These are phyloP conservation scores for Colletotrichum cuscutae DNA, from an alignment of 2,329 filamentous ascomycete species.

Conservation along the genomic window DNA sequence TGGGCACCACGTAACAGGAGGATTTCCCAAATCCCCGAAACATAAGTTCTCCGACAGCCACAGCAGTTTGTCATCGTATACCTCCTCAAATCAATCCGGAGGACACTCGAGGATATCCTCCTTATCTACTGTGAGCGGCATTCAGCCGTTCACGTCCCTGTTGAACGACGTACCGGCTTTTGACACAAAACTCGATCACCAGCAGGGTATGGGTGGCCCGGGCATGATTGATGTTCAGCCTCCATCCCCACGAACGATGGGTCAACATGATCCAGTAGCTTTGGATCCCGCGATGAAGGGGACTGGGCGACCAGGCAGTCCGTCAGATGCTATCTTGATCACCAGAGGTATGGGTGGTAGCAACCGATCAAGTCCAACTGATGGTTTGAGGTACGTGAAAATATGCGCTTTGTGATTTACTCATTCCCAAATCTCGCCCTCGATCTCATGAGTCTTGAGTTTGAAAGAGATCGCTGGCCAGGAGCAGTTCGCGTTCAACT, in stretches of 20 bases:
- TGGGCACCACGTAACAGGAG: conserved; percentile 32
- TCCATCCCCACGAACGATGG: conserved; percentile 38
- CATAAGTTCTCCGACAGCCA: conserved; percentile 62
- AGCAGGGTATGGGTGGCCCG: conserved; percentile 31
- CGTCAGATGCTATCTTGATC: conserved; percentile 42
- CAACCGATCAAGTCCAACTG: conserved; percentile 35
- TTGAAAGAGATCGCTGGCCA: neutral
- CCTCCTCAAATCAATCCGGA: conserved; percentile 56
- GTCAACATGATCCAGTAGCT: neutral
- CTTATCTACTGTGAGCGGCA: conserved; percentile 59
- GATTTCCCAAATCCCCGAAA: conserved; percentile 36
- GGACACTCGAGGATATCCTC: conserved; percentile 65
- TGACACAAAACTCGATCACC: conserved; percentile 46
- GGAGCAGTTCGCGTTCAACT: too few relatives aligned
- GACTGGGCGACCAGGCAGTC: conserved; percentile 35
- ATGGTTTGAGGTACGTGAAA: conserved; percentile 34
- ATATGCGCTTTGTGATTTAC: neutral
- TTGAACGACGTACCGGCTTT: conserved; percentile 50
- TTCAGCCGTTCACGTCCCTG: conserved; percentile 46
- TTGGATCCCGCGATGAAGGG: conserved; percentile 31
- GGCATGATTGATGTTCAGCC: conserved; percentile 36
- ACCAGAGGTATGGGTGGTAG: conserved; percentile 33
- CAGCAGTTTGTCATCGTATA: conserved; percentile 62
- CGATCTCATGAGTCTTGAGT: neutral
- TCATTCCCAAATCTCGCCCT: neutral